Percentiles rank a stretch among this genome's conserved stretches.
phyloP scores from a whole-genome alignment of 495 filamentous ascomycete genomes.

The Jackrogersella minutella region DNA sequence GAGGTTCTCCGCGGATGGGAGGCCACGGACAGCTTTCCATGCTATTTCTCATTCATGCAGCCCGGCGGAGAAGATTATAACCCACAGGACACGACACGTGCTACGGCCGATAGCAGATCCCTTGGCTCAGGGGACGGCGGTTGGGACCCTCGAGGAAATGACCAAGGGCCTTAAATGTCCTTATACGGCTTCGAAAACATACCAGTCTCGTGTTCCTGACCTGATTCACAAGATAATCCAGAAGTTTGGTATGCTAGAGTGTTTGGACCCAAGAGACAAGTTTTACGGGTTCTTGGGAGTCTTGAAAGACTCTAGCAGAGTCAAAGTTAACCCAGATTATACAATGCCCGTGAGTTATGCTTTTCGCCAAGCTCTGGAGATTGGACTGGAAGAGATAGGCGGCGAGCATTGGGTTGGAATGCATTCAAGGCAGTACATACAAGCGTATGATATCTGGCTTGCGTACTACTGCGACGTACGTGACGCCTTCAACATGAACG shows the following conservation, averaged over 20 bases:
- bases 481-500: slow-evolving; percentile 21
- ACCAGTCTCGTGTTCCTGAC: slow-evolving; percentile 28
- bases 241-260: slow-evolving; percentile 36
- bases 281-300: slow-evolving; percentile 40
- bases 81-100: slow-evolving; percentile 14
- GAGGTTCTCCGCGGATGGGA: neutral
- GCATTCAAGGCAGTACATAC: neutral
- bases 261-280: slow-evolving; percentile 36
- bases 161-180: neutral
- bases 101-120: slow-evolving; percentile 2
- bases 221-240: slow-evolving; percentile 22
- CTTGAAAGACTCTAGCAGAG: slow-evolving; percentile 33
- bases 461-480: slow-evolving; percentile 29
- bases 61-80: slow-evolving; percentile 31
- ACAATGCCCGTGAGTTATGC: slow-evolving; percentile 13
- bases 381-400: slow-evolving; percentile 21
- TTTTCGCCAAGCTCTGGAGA: slow-evolving; percentile 31
- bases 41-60: slow-evolving; percentile 12
- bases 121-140: slow-evolving; percentile 17
- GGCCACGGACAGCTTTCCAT: neutral
- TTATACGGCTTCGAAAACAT: slow-evolving; percentile 13
- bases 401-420: neutral
- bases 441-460: neutral
- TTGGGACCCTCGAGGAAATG: slow-evolving; percentile 18
- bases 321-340: slow-evolving; percentile 26